Percentiles rank a stretch among this genome's conserved stretches.
phyloP scores from a whole-genome alignment of 495 filamentous ascomycete species.

The Hypoxylon cercidicola region DNA sequence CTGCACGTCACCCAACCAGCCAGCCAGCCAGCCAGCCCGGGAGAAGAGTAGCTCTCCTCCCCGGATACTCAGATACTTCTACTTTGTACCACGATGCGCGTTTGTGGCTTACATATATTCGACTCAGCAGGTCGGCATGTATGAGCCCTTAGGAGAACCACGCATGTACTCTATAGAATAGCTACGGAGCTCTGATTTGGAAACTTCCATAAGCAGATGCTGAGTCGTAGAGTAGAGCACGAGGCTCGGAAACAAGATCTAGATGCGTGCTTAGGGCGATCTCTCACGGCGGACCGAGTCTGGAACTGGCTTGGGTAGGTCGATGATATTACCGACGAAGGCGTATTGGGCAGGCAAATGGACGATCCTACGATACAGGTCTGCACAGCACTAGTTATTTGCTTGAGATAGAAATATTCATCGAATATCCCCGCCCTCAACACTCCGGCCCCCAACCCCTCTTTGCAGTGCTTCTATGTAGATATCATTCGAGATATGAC shows the following conservation, averaged over 20 bases:
- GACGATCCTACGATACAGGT: slow-evolving; percentile 28
- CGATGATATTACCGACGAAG: slow-evolving; percentile 33
- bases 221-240: slow-evolving; percentile 6
- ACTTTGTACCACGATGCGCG: slow-evolving; percentile 31
- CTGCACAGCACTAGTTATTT: slow-evolving; percentile 8
- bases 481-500: slow-evolving; percentile 31
- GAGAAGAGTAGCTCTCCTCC: slow-evolving; percentile 33
- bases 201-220: background rate
- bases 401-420: slow-evolving; percentile 18
- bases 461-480: slow-evolving; percentile 16
- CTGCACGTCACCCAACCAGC: slow-evolving; percentile 42
- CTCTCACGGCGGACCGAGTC: slow-evolving; percentile 24
- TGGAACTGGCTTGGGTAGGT: slow-evolving; percentile 30
- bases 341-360: slow-evolving; percentile 27
- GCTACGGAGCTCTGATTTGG: background rate
- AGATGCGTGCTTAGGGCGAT: slow-evolving; percentile 25
- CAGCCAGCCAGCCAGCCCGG: slow-evolving; percentile 25
- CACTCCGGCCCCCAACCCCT: slow-evolving; percentile 11
- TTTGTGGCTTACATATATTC: slow-evolving; percentile 38
- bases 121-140: slow-evolving; percentile 13
- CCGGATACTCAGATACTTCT: slow-evolving; percentile 28
- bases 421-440: slow-evolving; percentile 23
- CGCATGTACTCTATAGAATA: background rate
- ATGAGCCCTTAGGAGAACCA: slow-evolving; percentile 2
- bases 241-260: slow-evolving; percentile 23